Evolutionary conservation across 495 filamentous ascomycete genomes (phyloP), one percentile per base, ranked within the genome.

Genomic region (Gamarada debralockiae): DNA sequence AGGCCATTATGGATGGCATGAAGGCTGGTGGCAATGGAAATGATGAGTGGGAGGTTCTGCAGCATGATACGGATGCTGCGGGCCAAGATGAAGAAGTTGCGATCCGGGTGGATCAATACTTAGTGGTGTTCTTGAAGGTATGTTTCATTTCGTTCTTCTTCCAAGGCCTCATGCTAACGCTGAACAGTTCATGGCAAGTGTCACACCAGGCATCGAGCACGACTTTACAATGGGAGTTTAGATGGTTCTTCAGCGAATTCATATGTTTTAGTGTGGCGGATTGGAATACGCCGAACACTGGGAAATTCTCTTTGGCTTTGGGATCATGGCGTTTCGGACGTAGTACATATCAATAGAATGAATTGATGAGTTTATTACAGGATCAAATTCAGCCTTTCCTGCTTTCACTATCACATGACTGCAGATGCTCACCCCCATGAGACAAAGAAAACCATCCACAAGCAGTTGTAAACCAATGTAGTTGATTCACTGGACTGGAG

Each of bases 171-270:
- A 40, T 24, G 51, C 55, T 65, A 48, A 53, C 50, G 3, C 1
- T 9, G 9, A 17, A 7, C 50, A 81, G 82, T 97, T 98, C 68
- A 95, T 97, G 78, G 91, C 93, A 12, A 92, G 87, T 54, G 92
- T 98, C 22, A 97, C 92, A 20, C 93, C 93, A 7, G 90, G 90
- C 13, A 97, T 98, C 66, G 93, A 97, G 72, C 89, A 97, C 65
- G 93, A 98, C 67, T 97, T 95, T 67, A 98, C 93, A 1, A 98
- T 97, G 92, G 90, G 92, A 2, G 84, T 98, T 24, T 97, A 64
- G 29, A 25, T 51, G n/a, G n/a, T 29, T 5, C 4, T 29, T 29
- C 27, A 29, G 27, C 27, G 10, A 29, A 10, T 29, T 29, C 10
- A 29, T 29, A 29, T 10, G 27, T 4, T 29, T 29, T n/a, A n/a